Base-by-base conservation (phyloP, 2,329 filamentous ascomycete genomes). In the Bisporella sp. region DNA sequence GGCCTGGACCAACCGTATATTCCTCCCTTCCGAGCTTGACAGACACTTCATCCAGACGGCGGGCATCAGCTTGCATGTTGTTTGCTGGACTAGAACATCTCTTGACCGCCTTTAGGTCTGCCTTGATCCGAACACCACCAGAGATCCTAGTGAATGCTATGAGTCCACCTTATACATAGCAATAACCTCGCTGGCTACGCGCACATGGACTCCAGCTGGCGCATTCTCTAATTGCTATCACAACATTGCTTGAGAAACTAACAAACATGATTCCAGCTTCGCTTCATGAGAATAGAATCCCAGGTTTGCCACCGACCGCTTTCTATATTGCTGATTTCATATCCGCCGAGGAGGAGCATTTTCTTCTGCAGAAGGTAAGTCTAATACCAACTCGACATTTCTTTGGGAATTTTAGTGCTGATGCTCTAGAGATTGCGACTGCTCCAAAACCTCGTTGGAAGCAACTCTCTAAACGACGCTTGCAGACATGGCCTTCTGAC, bases 261-360 rank as follows among this genome's bases (percentile, higher is more conserved):
- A 46, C 51, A 44, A 47, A 33, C 9, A 40, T 59, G n/a, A 37
- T 37, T 9, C 55, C 58, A 57, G 43, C 48, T 11, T 73, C 67
- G 41, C 73, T 84, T 30, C 73, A 81, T 45, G 65, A 73, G 35
- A 72, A 68, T 48, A 72, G 68, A 56, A 76, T 91, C 53, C 55
- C 66, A 6, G 61, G 61, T 32, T 72, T 90, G 2, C 85, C 87
- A 4, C 65, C 75, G 1, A 71, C 77, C 33, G 87, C 89, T 48
- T 96, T 85, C 71, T 96, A 97, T 70, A 85, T 96, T 51, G 77
- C 89, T 6, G 75, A 91, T 65, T 96, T 96, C 70, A 85, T 97
- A 65, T 85, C 78, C 4, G 68, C 73, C 49, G 79, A 84, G 42
- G 90, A 96, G 68, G 89, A 96, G 70, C 66, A 71, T 32, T 63